Percentiles rank a stretch among this genome's conserved stretches.
Evolutionary conservation across 768 basidiomycete genomes (phyloP).

Genomic region (Xerocomellus chrysenteron): DNA sequence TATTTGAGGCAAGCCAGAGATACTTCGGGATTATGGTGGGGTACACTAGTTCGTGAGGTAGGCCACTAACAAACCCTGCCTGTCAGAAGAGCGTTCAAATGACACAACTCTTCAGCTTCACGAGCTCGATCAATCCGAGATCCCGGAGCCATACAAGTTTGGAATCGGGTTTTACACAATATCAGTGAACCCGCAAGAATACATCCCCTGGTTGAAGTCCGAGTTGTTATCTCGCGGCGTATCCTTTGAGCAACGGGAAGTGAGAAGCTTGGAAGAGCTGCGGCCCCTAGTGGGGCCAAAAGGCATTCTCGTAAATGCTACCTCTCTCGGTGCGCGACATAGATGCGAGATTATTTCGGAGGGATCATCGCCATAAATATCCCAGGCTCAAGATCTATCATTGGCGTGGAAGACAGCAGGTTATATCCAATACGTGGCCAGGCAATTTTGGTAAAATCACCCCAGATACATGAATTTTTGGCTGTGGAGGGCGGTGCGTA

Average conservation of each 20-base stretch:
- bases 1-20: slow-evolving; percentile 27
- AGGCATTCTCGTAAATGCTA: slow-evolving; percentile 55
- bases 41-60: slow-evolving; percentile 40
- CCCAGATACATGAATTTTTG: slow-evolving; percentile 48
- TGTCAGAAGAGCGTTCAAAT: not conserved
- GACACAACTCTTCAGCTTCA: slow-evolving; percentile 29
- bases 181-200: slow-evolving; percentile 49
- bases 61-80: slow-evolving; percentile 6
- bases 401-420: slow-evolving; percentile 76
- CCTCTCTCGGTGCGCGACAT: slow-evolving; percentile 46
- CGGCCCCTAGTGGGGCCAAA: slow-evolving; percentile 36
- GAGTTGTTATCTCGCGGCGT: slow-evolving; percentile 41
- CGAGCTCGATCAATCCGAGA: slow-evolving; percentile 30
- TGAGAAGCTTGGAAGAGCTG: slow-evolving; percentile 48
- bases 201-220: slow-evolving; percentile 48
- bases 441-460: slow-evolving; percentile 72
- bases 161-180: slow-evolving; percentile 48
- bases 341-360: not conserved
- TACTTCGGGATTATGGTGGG: slow-evolving; percentile 37
- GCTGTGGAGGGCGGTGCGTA: slow-evolving; percentile 26
- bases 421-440: slow-evolving; percentile 84
- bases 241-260: slow-evolving; percentile 40
- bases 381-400: slow-evolving; percentile 64
- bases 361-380: not conserved
- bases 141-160: slow-evolving; percentile 34